Evolutionary conservation across 2,329 filamentous ascomycete genomes (phyloP).

Genomic region (Trichoderma lentiforme): DNA sequence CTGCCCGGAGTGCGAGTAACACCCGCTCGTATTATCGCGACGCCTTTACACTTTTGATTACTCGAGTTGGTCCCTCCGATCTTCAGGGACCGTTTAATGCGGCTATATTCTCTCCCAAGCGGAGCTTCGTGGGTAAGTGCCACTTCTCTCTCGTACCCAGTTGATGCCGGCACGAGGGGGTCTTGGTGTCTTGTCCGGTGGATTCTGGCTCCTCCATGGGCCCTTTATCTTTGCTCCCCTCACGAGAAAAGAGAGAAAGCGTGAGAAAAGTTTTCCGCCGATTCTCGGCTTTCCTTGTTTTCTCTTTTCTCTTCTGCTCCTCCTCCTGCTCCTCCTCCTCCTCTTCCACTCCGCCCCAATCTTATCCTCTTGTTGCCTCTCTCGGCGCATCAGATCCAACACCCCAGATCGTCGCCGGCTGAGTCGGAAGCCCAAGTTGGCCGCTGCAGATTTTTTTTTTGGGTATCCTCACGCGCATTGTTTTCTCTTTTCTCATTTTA

Average conservation of each 20-base stretch:
- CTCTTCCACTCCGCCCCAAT: neutral
- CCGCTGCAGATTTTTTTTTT: neutral
- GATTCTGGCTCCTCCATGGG: neutral
- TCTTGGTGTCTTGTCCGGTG: neutral
- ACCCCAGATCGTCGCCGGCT: neutral
- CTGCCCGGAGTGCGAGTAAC: neutral
- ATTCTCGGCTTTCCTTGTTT: slow-evolving; percentile 12
- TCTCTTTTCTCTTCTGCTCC: slow-evolving; percentile 7
- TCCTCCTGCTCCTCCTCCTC: neutral
- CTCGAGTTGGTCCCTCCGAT: neutral
- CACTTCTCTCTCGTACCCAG: neutral
- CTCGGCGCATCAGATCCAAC: neutral
- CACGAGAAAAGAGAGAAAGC: neutral
- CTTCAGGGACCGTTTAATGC: slow-evolving; percentile 26
- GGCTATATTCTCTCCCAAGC: slow-evolving; percentile 20
- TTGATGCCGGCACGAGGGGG: neutral
- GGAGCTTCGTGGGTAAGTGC: neutral
- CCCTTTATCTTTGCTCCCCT: slow-evolving; percentile 4
- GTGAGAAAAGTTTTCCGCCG: neutral
- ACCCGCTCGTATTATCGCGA: neutral
- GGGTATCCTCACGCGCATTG: slow-evolving; percentile 4
- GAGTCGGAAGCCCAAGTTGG: neutral
- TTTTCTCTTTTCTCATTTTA: slow-evolving; percentile 14
- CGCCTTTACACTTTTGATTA: neutral
- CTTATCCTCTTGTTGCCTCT: neutral